A percentile compares a stretch with the other conserved stretches of the same genome.
Conservation (phyloP, 441 rosid species). For the Syzygium syzygioides region DNA sequence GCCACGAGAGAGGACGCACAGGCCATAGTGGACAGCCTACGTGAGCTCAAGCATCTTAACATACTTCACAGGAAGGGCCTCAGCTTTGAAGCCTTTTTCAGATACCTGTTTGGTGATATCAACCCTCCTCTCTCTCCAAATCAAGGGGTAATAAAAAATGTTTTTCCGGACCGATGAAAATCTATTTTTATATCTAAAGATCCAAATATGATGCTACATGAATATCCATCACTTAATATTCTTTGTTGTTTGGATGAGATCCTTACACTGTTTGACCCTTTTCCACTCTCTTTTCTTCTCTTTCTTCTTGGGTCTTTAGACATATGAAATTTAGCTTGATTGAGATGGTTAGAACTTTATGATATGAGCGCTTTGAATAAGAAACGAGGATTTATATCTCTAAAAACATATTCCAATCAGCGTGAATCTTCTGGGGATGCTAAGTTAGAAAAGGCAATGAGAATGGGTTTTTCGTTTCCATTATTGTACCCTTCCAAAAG, state of each 20-base stretch:
- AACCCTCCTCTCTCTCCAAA: constrained; percentile 56
- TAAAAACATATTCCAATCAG: background rate
- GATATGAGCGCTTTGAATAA: background rate
- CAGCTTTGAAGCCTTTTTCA: constrained; percentile 64
- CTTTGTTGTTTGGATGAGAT: background rate
- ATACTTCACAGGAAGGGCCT: constrained; percentile 52
- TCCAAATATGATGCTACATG: background rate
- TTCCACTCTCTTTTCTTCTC: background rate
- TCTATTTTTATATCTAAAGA: background rate
- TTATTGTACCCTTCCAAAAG: background rate
- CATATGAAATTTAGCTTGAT: background rate
- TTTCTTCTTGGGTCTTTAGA: background rate
- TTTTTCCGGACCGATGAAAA: background rate
- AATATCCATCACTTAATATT: background rate
- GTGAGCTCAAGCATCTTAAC: constrained; percentile 19
- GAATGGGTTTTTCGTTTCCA: background rate
- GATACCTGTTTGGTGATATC: constrained; percentile 47
- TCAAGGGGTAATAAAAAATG: constrained; percentile 33
- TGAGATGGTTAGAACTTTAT: background rate
- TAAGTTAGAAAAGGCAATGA: background rate
- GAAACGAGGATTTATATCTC: background rate
- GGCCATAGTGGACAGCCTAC: constrained; percentile 39
- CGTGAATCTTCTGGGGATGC: background rate
- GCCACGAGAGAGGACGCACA: constrained; percentile 70
- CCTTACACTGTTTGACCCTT: background rate